Conservation (phyloP, 2,329 filamentous ascomycete genomes). For the Penicillium sp. region DNA sequence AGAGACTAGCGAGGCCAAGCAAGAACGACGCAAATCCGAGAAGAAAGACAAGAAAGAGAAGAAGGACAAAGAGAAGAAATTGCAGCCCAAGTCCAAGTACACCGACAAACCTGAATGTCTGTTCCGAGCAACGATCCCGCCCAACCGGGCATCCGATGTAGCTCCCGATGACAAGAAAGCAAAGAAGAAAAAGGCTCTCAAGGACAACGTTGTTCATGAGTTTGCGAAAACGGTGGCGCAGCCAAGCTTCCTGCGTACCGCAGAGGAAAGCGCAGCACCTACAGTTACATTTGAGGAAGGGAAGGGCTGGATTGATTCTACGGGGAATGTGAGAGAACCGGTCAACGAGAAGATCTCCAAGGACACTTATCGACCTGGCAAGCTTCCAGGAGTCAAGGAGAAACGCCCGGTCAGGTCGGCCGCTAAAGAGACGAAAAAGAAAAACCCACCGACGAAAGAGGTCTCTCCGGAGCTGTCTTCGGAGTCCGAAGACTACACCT, state of each 20-base stretch:
- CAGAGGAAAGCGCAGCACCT: slow-evolving; percentile 44
- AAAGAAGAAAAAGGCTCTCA: slow-evolving; percentile 56
- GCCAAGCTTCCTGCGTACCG: slow-evolving; percentile 71
- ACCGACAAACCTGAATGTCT: slow-evolving; percentile 76
- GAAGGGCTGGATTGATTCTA: slow-evolving; percentile 80
- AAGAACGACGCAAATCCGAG: slow-evolving; percentile 44
- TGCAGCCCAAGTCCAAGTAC: slow-evolving; percentile 68
- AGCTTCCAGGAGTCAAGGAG: slow-evolving; percentile 32
- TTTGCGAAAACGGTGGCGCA: slow-evolving; percentile 81
- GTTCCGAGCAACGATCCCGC: slow-evolving; percentile 76
- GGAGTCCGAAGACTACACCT: slow-evolving; percentile 36
- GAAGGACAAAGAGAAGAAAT: slow-evolving; percentile 55
- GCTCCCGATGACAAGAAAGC: slow-evolving; percentile 43
- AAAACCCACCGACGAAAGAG: slow-evolving; percentile 10
- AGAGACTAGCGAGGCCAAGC: slow-evolving; percentile 54
- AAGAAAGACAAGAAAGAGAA: slow-evolving; percentile 51
- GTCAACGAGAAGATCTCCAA: slow-evolving; percentile 30
- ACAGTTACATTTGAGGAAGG: slow-evolving; percentile 70
- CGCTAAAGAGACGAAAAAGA: slow-evolving; percentile 8
- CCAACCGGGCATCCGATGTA: slow-evolving; percentile 44
- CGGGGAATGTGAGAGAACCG: slow-evolving; percentile 64
- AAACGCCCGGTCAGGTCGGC: slow-evolving; percentile 23
- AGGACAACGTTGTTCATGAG: slow-evolving; percentile 74
- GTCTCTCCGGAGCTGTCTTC: slow-evolving; percentile 18
- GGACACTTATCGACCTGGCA: slow-evolving; percentile 30